Conservation (phyloP, 129 eudicot species). For the Rutidosis leptorrhynchoides region DNA sequence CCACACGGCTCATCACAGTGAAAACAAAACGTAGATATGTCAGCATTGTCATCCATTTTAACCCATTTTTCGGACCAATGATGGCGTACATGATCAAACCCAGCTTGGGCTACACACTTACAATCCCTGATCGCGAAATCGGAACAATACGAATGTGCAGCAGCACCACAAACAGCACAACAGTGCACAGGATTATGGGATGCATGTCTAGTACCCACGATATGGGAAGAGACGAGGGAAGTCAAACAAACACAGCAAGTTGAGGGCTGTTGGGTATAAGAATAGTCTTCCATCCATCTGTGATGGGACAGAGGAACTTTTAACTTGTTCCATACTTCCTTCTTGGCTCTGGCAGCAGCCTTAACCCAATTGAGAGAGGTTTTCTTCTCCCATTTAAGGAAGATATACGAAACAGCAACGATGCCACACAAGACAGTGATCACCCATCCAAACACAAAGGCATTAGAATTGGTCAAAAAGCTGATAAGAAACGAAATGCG, state of each 20-base stretch:
- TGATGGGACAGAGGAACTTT: too few species aligned
- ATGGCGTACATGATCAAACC: slow-evolving; percentile 56
- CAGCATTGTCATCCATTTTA: slow-evolving; percentile 59
- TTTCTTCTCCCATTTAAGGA: too few species aligned
- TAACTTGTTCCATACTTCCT: too few species aligned
- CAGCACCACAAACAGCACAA: slow-evolving; percentile 75
- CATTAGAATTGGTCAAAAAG: too few species aligned
- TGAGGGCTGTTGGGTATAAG: slow-evolving; percentile 84
- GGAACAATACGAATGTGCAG: slow-evolving; percentile 64
- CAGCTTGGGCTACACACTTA: slow-evolving; percentile 73
- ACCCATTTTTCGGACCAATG: slow-evolving; percentile 88
- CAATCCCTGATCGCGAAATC: slow-evolving; percentile 62
- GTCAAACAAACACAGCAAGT: slow-evolving; percentile 78
- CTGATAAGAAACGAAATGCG: too few species aligned
- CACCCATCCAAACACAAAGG: too few species aligned
- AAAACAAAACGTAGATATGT: slow-evolving; percentile 55
- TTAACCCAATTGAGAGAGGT: too few species aligned
- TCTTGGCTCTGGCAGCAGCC: too few species aligned
- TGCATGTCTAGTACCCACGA: slow-evolving; percentile 40
- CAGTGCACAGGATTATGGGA: slow-evolving; percentile 51
- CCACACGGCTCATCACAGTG: slow-evolving; percentile 90
- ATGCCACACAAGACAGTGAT: too few species aligned
- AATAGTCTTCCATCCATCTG: too few species aligned
- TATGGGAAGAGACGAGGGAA: slow-evolving; percentile 50
- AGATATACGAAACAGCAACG: too few species aligned